A percentile compares a stretch with the other conserved stretches of the same genome.
These are phyloP conservation scores for Alternaria rosae DNA, from an alignment of 2,329 filamentous ascomycete species.

Conservation along the genomic window DNA sequence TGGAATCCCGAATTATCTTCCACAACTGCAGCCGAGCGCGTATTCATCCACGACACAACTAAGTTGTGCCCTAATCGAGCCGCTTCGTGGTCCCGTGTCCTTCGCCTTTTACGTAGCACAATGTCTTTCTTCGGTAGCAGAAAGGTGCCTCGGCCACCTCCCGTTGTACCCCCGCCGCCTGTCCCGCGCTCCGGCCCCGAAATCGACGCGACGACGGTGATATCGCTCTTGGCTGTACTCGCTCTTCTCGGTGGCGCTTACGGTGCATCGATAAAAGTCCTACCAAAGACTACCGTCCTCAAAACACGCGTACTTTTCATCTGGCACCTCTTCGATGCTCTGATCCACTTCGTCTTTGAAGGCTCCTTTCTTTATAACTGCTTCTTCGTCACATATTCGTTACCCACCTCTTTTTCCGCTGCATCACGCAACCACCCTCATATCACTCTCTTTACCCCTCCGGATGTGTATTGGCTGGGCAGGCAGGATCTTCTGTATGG, in stretches of 20 bases:
- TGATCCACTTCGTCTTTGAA: constrained; percentile 91
- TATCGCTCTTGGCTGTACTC: constrained; percentile 63
- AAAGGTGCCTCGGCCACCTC: constrained; percentile 61
- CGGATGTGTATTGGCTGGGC: constrained; percentile 62
- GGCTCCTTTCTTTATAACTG: constrained; percentile 92
- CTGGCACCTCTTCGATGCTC: constrained; percentile 92
- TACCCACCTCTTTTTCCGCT: constrained; percentile 51
- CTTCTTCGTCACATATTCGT: constrained; percentile 73
- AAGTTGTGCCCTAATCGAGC: constrained; percentile 14
- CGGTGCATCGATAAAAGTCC: constrained; percentile 55
- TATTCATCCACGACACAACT: constrained; percentile 13
- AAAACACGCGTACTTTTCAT: constrained; percentile 81
- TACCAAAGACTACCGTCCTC: constrained; percentile 62
- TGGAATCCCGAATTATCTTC: constrained; percentile 29
- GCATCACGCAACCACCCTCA: constrained; percentile 35
- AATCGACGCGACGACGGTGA: constrained; percentile 60
- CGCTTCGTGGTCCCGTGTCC: constrained; percentile 3
- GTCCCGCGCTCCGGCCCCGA: constrained; percentile 58
- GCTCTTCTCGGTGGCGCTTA: constrained; percentile 63
- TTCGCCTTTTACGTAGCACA: constrained; percentile 8
- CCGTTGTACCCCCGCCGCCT: constrained; percentile 60
- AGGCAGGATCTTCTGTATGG: constrained; percentile 65
- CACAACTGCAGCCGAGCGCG: constrained; percentile 15
- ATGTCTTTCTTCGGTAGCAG: constrained; percentile 34
- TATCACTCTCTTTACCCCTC: constrained; percentile 53